A percentile compares a stretch with the other conserved stretches of the same genome.
Evolutionary conservation across 2,329 filamentous ascomycete genomes (phyloP).

Genomic region (Fusarium nematophilum): DNA sequence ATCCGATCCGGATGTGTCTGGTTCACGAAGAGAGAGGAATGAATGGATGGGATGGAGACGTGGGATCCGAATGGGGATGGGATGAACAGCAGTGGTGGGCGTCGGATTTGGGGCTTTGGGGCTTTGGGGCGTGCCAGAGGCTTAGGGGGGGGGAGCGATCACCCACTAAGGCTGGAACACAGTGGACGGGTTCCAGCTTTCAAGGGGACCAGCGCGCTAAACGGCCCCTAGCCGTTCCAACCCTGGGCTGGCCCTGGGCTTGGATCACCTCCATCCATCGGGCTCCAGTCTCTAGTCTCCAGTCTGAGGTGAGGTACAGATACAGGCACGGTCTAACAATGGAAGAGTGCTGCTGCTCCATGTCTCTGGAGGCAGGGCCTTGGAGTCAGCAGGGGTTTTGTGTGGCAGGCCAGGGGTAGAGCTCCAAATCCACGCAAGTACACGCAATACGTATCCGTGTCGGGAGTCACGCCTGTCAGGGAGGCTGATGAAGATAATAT

Average conservation of each 20-base stretch:
- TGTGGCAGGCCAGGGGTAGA: constrained; percentile 24
- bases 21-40: constrained; percentile 40
- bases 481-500: background rate
- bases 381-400: constrained; percentile 12
- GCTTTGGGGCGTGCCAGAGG: constrained; percentile 16
- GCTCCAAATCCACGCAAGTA: constrained; percentile 8
- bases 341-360: background rate
- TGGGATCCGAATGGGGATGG: constrained; percentile 40
- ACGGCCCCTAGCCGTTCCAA: constrained; percentile 38
- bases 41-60: constrained; percentile 37
- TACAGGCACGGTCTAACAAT: constrained; percentile 12
- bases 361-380: constrained; percentile 12
- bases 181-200: constrained; percentile 34
- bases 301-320: constrained; percentile 13
- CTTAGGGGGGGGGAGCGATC: constrained; percentile 21
- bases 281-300: constrained; percentile 1
- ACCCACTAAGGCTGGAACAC: constrained; percentile 35
- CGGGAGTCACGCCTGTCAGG: background rate
- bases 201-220: constrained; percentile 34
- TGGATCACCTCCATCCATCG: constrained; percentile 1
- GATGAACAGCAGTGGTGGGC: constrained; percentile 38
- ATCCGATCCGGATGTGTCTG: constrained; percentile 37
- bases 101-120: constrained; percentile 10
- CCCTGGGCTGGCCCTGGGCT: constrained; percentile 21
- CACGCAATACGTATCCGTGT: constrained; percentile 8